These are phyloP conservation scores for Aegilops bicornis DNA, from an alignment of 176 grass and related monocot genomes.

Conservation along the genomic window DNA sequence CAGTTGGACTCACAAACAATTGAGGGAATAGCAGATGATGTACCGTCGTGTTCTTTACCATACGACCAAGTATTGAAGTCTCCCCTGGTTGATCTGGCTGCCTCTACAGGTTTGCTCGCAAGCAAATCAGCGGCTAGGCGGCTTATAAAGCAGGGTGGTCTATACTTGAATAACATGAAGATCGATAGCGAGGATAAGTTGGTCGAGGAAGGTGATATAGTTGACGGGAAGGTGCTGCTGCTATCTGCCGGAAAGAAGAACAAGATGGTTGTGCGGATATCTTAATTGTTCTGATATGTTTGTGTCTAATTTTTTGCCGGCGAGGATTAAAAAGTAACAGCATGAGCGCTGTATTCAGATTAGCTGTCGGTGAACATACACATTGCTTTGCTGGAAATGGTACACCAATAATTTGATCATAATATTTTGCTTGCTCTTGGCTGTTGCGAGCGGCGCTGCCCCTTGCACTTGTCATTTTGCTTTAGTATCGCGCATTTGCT, in stretches of 20 bases:
- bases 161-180: constrained; percentile 82
- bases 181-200: constrained; percentile 68
- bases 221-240: constrained; percentile 76
- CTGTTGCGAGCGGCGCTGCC: not conserved
- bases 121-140: constrained; percentile 67
- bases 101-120: constrained; percentile 71
- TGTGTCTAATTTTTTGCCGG: not conserved
- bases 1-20: constrained; percentile 68
- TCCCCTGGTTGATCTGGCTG: constrained; percentile 82
- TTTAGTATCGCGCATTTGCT: not conserved
- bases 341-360: not conserved
- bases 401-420: not conserved
- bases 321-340: not conserved
- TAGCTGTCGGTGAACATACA: not conserved
- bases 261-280: constrained; percentile 93
- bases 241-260: constrained; percentile 97
- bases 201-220: constrained; percentile 64
- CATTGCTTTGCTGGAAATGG: not conserved
- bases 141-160: constrained; percentile 87
- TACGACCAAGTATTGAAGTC: constrained; percentile 80
- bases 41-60: constrained; percentile 70
- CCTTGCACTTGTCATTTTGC: not conserved
- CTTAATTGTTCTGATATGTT: constrained; percentile 51
- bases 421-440: not conserved
- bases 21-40: constrained; percentile 85